Evolutionary conservation across 2,329 filamentous ascomycete genomes (phyloP).

Genomic region (Sporothrix dimorphospora): DNA sequence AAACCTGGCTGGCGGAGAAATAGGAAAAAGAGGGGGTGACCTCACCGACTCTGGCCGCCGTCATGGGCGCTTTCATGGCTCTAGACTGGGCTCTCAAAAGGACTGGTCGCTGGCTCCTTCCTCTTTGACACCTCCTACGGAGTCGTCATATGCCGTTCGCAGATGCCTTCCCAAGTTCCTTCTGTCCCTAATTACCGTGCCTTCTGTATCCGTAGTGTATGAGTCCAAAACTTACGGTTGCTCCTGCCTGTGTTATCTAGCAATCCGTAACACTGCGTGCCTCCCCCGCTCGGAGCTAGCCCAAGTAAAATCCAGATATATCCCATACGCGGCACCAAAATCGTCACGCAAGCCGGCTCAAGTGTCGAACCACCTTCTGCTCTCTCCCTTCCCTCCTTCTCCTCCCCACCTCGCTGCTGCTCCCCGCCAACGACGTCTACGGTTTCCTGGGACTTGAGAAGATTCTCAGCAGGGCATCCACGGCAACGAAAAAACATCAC

Average conservation of each 20-base stretch:
- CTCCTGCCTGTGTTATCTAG: conserved; percentile 16
- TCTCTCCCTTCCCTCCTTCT: background rate
- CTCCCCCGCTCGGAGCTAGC: conserved; percentile 22
- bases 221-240: conserved; percentile 4
- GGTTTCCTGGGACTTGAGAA: conserved; percentile 1
- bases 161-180: conserved; percentile 6
- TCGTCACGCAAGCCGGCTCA: conserved; percentile 24
- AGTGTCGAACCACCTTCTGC: conserved; percentile 16
- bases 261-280: conserved; percentile 8
- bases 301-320: conserved; percentile 20
- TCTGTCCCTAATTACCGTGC: conserved; percentile 5
- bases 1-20: background rate
- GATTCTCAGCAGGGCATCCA: background rate
- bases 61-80: conserved; percentile 3
- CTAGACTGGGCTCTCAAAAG: background rate
- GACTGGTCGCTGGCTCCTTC: conserved; percentile 17
- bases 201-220: background rate
- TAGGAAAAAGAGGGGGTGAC: conserved; percentile 18
- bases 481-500: background rate
- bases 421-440: background rate
- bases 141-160: background rate
- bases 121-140: conserved; percentile 7
- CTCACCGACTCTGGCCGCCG: conserved; percentile 24
- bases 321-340: conserved; percentile 11
- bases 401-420: background rate